Evolutionary conservation across 805 yeast species (phyloP), one percentile per base, ranked within the genome.

Genomic region (Cyberlindnera bimundalis): DNA sequence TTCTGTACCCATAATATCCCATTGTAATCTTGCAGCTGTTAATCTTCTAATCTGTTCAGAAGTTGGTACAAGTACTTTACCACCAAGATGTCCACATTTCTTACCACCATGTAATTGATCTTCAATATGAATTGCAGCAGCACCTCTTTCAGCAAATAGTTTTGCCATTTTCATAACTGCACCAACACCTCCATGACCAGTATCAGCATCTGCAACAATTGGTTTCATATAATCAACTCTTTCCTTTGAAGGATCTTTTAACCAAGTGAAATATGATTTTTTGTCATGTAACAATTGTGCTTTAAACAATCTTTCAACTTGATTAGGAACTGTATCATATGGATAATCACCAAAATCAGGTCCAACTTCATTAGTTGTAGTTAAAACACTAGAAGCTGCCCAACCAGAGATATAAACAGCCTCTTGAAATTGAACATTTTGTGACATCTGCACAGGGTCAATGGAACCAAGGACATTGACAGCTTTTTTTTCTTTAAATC

Each of bases 301-400:
- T 48, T 73, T 70, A 58, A 77, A 78, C 25, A 78, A 52, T 40
- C 82, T 65, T 41, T 76, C 79, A 6, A 77, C 83, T 52, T 78
- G 80, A 50, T 76, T 76, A n/a, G 85, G 85, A 2, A 79, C 82
- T 0, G 85, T 79, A 49, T 79, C 79, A 51, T 79, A 78, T 0
- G 85, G 84, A 52, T 79, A 79, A 55, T 79, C 85, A 16, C 84
- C 85, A 56, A 77, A 76, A 53, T 79, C 85, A 1, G 84, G 81
- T 2, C 78, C 71, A 3, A 77, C 81, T 48, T 79, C 84, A 52
- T 78, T 73, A 3, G 83, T 79, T 4, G 81, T 69, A 8, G 81
- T 78, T 45, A 78, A 53, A 1, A 74, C 70, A 17, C 77, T 66
- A 2, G 79, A 75, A 35, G 74, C 74, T 2, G 79, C 85, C 79